phyloP scores from a whole-genome alignment of 2,329 filamentous ascomycete species.

The Westerdykella ornata region DNA sequence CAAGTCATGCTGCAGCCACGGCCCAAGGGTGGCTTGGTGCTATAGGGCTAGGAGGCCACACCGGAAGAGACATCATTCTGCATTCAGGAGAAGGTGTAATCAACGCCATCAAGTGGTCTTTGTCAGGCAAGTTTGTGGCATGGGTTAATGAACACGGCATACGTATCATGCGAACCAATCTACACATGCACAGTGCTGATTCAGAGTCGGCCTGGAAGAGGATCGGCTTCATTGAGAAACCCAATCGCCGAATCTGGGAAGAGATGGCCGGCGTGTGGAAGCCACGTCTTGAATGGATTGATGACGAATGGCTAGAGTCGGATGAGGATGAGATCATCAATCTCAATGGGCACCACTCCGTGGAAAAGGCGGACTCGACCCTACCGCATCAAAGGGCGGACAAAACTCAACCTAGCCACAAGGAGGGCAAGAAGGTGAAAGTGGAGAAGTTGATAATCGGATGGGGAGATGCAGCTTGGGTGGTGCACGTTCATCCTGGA shows the following conservation, averaged over 20 bases:
- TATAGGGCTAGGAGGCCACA: slow-evolving; percentile 71
- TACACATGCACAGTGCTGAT: slow-evolving; percentile 70
- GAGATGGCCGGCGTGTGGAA: slow-evolving; percentile 97
- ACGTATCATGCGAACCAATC: slow-evolving; percentile 90
- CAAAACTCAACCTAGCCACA: slow-evolving; percentile 20
- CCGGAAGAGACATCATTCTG: slow-evolving; percentile 76
- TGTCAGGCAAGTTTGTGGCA: slow-evolving; percentile 83
- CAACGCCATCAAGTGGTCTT: slow-evolving; percentile 87
- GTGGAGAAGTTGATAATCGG: slow-evolving; percentile 79
- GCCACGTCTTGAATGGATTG: slow-evolving; percentile 85
- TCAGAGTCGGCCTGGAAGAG: slow-evolving; percentile 86
- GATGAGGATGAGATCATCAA: slow-evolving; percentile 53
- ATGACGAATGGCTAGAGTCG: slow-evolving; percentile 69
- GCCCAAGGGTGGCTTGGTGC: slow-evolving; percentile 88
- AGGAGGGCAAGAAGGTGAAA: slow-evolving; percentile 30
- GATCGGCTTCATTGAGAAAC: slow-evolving; percentile 84
- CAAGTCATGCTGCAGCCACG: slow-evolving; percentile 73
- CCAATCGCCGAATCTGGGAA: slow-evolving; percentile 81
- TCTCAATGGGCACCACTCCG: slow-evolving; percentile 29
- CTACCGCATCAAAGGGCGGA: slow-evolving; percentile 43
- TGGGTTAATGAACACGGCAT: slow-evolving; percentile 98
- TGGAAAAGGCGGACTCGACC: slow-evolving; percentile 28
- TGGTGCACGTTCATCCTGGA: slow-evolving; percentile 81
- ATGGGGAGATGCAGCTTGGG: slow-evolving; percentile 95
- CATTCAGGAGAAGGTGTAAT: slow-evolving; percentile 91